A percentile compares a stretch with the other conserved stretches of the same genome.
These are phyloP conservation scores for Lasiosphaeriaceae sp. DNA, from an alignment of 495 filamentous ascomycete species.

Conservation along the genomic window DNA sequence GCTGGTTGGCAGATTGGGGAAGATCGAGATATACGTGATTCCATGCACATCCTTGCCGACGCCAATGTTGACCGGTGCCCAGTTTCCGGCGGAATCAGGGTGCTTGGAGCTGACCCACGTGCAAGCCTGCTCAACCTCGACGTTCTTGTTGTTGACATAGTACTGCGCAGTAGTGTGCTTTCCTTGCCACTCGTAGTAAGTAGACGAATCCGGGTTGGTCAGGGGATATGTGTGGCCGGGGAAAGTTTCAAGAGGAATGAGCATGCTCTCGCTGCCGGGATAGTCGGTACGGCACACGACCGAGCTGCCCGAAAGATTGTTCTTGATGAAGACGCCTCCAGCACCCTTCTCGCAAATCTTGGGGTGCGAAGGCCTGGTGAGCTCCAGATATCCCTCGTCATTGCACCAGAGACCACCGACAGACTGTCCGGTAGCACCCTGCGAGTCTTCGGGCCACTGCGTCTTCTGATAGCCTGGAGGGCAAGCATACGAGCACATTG, in stretches of 20 bases:
- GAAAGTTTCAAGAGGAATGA: constrained; percentile 63
- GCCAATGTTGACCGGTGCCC: constrained; percentile 84
- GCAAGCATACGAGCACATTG: constrained; percentile 92
- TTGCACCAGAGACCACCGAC: constrained; percentile 86
- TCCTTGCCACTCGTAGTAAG: constrained; percentile 75
- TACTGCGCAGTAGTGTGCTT: constrained; percentile 85
- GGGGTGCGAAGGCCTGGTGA: constrained; percentile 62
- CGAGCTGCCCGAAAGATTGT: constrained; percentile 60
- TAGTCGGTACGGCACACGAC: constrained; percentile 95
- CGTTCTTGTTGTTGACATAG: constrained; percentile 84
- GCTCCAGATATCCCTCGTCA: constrained; percentile 65
- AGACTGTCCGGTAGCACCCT: constrained; percentile 81
- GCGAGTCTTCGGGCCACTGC: constrained; percentile 73
- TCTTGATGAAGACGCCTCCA: constrained; percentile 66
- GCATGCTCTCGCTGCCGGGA: constrained; percentile 83
- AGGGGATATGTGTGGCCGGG: constrained; percentile 56
- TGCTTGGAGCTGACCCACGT: constrained; percentile 60
- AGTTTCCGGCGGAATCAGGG: constrained; percentile 67
- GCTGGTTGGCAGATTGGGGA: constrained; percentile 60
- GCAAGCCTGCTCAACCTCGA: constrained; percentile 67
- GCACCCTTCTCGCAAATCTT: constrained; percentile 74
- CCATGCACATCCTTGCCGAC: constrained; percentile 62
- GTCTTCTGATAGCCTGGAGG: constrained; percentile 87
- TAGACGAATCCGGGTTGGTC: constrained; percentile 65
- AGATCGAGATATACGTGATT: constrained; percentile 77